These are phyloP conservation scores for Planoprotostelium fungivorum DNA, from an alignment of 78 protist species.

Conservation along the genomic window DNA sequence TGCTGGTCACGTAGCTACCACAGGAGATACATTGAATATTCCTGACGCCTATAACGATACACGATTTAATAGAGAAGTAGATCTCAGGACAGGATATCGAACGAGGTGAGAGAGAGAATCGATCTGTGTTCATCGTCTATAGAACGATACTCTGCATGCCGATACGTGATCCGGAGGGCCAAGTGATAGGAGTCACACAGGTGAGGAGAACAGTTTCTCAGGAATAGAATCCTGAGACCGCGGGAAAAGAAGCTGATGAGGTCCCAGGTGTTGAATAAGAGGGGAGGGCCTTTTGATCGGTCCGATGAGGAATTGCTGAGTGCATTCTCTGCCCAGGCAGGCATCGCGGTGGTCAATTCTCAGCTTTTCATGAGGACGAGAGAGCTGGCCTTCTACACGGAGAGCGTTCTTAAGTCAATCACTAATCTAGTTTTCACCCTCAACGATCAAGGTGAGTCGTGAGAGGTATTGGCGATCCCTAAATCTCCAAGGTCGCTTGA, in stretches of 20 bases:
- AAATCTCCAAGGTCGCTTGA: not conserved
- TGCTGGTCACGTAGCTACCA: slow-evolving; percentile 24
- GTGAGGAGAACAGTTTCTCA: not conserved
- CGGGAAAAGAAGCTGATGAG: no score
- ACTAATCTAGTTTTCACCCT: not conserved
- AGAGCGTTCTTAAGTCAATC: not conserved
- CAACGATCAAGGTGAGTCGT: not conserved
- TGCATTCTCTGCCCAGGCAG: slow-evolving; percentile 3
- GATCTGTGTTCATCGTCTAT: not conserved
- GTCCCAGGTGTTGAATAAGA: not conserved
- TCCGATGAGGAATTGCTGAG: not conserved
- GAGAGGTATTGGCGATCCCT: not conserved
- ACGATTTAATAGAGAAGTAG: slow-evolving; percentile 19
- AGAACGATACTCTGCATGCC: slow-evolving; percentile 7
- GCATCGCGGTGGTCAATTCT: not conserved
- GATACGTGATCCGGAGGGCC: not conserved
- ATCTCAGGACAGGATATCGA: not conserved
- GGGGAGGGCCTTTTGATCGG: not conserved
- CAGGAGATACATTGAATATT: slow-evolving; percentile 16
- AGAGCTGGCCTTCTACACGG: not conserved
- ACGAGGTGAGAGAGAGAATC: not conserved
- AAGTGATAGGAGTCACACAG: slow-evolving; percentile 1
- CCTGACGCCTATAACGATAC: slow-evolving; percentile 24
- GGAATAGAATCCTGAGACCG: no score
- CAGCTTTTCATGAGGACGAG: not conserved